Percentiles rank a stretch among this genome's conserved stretches.
Conservation (phyloP, 1,284 basidiomycete species). For the Waitea zeae region DNA sequence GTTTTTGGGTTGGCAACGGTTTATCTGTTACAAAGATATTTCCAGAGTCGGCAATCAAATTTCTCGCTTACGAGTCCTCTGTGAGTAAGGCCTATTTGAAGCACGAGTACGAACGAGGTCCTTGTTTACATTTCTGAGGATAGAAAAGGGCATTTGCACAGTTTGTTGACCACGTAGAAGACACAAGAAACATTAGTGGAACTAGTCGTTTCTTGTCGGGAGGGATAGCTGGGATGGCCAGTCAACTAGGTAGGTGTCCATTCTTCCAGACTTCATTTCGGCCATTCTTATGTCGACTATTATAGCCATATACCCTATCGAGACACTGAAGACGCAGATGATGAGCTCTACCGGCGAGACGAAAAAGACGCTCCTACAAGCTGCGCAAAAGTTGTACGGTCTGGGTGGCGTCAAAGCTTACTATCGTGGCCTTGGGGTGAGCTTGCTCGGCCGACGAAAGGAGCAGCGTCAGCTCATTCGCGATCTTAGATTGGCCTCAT, state of each 20-base stretch:
- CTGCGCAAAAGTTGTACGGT: conserved; percentile 55
- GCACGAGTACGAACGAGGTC: conserved; percentile 3
- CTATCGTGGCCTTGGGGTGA: conserved; percentile 81
- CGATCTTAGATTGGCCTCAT: conserved; percentile 60
- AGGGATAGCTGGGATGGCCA: conserved; percentile 87
- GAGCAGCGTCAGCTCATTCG: not conserved
- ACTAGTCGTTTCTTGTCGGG: conserved; percentile 88
- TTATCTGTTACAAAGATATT: conserved; percentile 84
- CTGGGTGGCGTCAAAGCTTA: conserved; percentile 75
- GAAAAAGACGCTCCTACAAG: conserved; percentile 38
- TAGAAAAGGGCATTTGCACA: conserved; percentile 89
- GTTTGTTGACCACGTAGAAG: conserved; percentile 84
- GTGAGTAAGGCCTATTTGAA: conserved; percentile 28
- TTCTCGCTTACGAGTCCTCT: conserved; percentile 87
- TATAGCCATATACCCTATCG: conserved; percentile 82
- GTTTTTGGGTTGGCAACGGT: conserved; percentile 89
- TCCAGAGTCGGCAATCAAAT: conserved; percentile 97
- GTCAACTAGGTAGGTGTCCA: conserved; percentile 69
- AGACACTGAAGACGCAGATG: conserved; percentile 89
- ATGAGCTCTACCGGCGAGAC: conserved; percentile 65
- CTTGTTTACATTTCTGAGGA: conserved; percentile 4
- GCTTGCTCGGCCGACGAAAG: conserved; percentile 14
- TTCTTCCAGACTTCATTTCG: too few species aligned
- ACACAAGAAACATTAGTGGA: conserved; percentile 81
- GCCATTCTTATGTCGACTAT: too few species aligned